Conservation (phyloP, 2,329 filamentous ascomycete species). For the Dryadomyces quercivorus region DNA sequence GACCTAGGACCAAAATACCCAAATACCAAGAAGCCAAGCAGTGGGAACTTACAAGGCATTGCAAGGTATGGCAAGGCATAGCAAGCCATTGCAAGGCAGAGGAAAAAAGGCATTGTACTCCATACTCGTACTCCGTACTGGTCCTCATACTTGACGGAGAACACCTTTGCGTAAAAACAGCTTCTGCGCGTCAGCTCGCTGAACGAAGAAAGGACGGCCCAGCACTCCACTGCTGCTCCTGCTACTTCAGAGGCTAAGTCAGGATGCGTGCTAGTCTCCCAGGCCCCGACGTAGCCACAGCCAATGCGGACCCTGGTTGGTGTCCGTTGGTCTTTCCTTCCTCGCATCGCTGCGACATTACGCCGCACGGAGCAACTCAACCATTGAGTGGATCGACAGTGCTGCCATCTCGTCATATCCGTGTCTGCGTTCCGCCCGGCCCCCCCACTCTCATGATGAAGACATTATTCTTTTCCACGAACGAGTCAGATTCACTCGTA, state of each 20-base stretch:
- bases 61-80: no score
- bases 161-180: background rate
- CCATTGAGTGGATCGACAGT: background rate
- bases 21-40: no score
- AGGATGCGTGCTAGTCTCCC: background rate
- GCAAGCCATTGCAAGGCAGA: no score
- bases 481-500: background rate
- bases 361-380: background rate
- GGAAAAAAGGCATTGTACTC: background rate
- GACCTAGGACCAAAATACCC: no score
- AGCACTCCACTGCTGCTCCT: background rate
- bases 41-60: no score
- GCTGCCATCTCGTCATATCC: background rate
- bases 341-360: background rate
- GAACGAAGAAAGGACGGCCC: background rate
- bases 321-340: background rate
- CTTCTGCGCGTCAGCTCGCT: conserved; percentile 1
- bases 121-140: background rate
- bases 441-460: background rate
- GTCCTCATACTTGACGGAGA: no score
- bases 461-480: background rate
- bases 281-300: background rate
- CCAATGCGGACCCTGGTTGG: background rate
- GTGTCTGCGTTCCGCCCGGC: background rate
- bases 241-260: background rate